Percentiles rank a stretch among this genome's conserved stretches.
Evolutionary conservation across 345 rosid genomes (phyloP).

Genomic region (Clausena lansium): DNA sequence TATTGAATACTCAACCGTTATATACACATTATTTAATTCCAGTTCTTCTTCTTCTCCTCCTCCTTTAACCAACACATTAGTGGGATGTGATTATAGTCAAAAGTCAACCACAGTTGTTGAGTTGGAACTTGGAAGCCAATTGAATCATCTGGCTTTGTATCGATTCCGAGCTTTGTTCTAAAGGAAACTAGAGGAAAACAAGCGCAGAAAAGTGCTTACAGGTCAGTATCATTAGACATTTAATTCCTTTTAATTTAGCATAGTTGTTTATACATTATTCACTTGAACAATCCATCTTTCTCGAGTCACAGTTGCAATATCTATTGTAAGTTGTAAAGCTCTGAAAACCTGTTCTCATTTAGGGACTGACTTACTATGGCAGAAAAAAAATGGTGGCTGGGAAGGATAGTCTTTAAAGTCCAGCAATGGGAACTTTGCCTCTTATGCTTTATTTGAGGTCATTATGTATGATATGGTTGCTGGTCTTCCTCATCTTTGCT

Average conservation of each 20-base stretch:
- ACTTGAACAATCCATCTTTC: background rate
- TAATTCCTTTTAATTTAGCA: background rate
- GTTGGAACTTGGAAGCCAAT: background rate
- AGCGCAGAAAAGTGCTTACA: background rate
- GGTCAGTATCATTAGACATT: background rate
- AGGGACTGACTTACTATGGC: background rate
- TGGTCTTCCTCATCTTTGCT: background rate
- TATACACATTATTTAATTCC: background rate
- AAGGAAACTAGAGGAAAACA: background rate
- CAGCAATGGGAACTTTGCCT: background rate
- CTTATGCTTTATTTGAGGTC: background rate
- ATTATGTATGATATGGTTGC: background rate
- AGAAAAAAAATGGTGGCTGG: background rate
- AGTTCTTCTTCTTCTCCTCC: background rate
- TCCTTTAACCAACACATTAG: background rate
- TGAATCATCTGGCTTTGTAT: background rate
- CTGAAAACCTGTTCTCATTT: background rate
- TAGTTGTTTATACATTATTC: background rate
- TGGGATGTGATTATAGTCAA: background rate
- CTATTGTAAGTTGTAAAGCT: background rate
- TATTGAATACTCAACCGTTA: background rate
- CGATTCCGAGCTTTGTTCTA: background rate
- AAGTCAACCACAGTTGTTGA: background rate
- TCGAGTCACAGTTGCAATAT: background rate
- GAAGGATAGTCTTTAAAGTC: background rate